Base-by-base conservation (phyloP, 257 asterid species). In the Jacaranda copaia region DNA sequence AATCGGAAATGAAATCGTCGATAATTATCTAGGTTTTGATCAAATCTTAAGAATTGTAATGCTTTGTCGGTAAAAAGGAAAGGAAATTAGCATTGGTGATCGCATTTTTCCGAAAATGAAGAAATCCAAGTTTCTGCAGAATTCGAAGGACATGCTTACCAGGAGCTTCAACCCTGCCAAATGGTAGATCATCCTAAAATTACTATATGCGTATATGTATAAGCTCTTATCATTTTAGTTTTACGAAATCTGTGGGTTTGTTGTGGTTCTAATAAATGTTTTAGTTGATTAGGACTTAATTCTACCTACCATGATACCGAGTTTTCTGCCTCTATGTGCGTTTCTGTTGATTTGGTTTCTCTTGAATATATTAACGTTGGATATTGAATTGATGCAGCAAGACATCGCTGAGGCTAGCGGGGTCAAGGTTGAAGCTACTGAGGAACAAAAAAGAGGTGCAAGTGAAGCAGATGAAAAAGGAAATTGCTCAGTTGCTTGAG, bases 141-240 rank as follows among this genome's bases (percentile, higher is more conserved):
- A 72, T 55, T 88, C 97, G 6, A 90, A 90, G 84, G 96, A 88
- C 25, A 81, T 89, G 90, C 84, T 94, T 36, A 83, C 88, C 70
- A 86, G 86, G 89, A 87, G 95, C 91, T 94, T 94, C 87, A 89
- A 92, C 69, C 93, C 98, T 52, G 81, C 91, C 45, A 94, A 92
- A 89, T 94, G 96, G 98, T 94, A 90, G 38, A 72, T 75, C 76
- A 13, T 15, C 35, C 48, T 48, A 78, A 38, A 65, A 36, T 73
- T 55, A 56, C 49, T 73, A 35, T n/a, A 55, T 18, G 5, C 0
- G 13, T 55, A 16, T 55, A 55, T 16, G 13, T 57, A 57, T 32
- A 32, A 52, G n/a, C 11, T 13, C 16, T 46, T 45, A 49, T 58
- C 18, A 40, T n/a, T 52, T 75, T 67, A 42, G 51, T 11, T 3